Percentiles rank a stretch among this genome's conserved stretches.
phyloP scores from a whole-genome alignment of 1,139 yeast species.

The Debaryomyces singareniensis region DNA sequence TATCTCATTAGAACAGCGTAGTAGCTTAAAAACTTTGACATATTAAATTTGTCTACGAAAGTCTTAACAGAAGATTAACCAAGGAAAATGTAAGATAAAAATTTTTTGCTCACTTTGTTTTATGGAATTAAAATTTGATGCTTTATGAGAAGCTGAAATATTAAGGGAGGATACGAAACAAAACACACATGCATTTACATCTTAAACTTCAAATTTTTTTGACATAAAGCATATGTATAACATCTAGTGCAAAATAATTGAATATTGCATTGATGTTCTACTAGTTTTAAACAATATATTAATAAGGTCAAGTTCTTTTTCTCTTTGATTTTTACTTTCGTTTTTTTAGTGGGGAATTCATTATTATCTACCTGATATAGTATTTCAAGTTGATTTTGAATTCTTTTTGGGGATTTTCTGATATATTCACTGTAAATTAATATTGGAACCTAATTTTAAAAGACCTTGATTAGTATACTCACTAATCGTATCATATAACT shows the following conservation, averaged over 20 bases:
- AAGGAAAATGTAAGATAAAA: background rate
- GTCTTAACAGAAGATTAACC: background rate
- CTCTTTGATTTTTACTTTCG: background rate
- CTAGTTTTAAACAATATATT: too few relatives aligned
- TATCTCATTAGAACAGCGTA: too few relatives aligned
- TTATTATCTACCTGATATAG: background rate
- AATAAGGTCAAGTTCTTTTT: background rate
- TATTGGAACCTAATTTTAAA: background rate
- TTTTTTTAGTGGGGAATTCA: background rate
- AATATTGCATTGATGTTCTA: too few relatives aligned
- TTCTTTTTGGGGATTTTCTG: too few relatives aligned
- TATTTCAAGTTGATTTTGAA: too few relatives aligned
- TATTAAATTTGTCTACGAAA: too few relatives aligned
- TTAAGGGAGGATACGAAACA: slow-evolving; percentile 1
- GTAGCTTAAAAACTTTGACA: too few relatives aligned
- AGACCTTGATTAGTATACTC: background rate
- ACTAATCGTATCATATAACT: too few relatives aligned
- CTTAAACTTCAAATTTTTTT: background rate
- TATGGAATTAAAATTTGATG: background rate
- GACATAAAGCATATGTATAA: too few relatives aligned
- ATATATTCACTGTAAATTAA: too few relatives aligned
- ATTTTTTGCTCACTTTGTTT: background rate
- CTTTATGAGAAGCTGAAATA: background rate
- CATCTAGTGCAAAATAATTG: too few relatives aligned
- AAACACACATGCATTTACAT: background rate